A percentile compares a stretch with the other conserved stretches of the same genome.
Conservation (phyloP, 129 eudicot genomes). For the Flaveria brownii region DNA sequence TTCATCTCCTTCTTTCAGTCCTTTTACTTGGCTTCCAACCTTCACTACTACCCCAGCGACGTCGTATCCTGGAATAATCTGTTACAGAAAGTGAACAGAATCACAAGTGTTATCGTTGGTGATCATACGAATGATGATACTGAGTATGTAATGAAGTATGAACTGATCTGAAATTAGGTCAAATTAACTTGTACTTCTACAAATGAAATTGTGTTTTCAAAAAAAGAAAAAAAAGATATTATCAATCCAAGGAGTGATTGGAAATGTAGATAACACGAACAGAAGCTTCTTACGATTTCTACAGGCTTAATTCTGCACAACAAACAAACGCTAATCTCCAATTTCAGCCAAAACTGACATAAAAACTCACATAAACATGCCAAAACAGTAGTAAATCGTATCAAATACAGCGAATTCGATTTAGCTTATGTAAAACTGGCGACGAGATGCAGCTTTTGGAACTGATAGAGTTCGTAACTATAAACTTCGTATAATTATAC, state of each 20-base stretch:
- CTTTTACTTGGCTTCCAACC: constrained; percentile 77
- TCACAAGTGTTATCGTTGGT: neutral
- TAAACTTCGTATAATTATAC: too few relatives aligned
- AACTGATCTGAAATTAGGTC: too few relatives aligned
- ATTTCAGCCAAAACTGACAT: neutral
- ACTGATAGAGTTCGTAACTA: neutral
- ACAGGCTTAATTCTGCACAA: neutral
- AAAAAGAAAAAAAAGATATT: too few relatives aligned
- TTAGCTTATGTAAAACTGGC: neutral
- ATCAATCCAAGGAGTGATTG: neutral
- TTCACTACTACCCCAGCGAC: constrained; percentile 87
- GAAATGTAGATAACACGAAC: neutral
- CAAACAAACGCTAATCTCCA: neutral
- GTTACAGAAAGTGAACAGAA: constrained; percentile 18
- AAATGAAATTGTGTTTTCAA: too few relatives aligned
- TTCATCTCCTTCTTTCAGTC: constrained; percentile 84
- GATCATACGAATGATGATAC: neutral
- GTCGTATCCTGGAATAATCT: constrained; percentile 89
- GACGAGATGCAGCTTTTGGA: neutral
- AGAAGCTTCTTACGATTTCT: neutral
- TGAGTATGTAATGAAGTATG: too few relatives aligned
- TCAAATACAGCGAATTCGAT: neutral
- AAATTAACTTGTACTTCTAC: too few relatives aligned
- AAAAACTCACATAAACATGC: neutral
- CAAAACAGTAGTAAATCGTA: neutral